Base-by-base conservation (phyloP, 1,139 yeast genomes). In the Spathaspora sp. region DNA sequence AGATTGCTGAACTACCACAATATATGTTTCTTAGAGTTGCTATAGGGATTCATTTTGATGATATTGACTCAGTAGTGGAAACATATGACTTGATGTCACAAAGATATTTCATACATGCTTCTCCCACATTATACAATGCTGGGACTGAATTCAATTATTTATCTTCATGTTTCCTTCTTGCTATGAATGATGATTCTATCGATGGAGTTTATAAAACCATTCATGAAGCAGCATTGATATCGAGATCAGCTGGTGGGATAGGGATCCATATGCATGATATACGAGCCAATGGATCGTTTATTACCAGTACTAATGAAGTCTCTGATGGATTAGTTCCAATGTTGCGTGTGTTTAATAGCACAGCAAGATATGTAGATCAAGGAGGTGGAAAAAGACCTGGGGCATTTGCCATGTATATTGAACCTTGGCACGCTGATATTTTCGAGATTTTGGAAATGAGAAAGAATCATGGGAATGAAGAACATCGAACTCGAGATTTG, bases 351-450 rank as follows among this genome's bases (percentile, higher is more conserved):
- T 80, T 80, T 62, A 80, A 80, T 57, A 74, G 78, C 56, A 79
- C 84, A 7, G 83, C 85, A 15, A 70, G 82, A 56, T 80, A 79
- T 54, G 85, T 80, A 24, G 84, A 80, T 53, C 85, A 80, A 58
- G 85, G 85, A 29, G 84, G 84, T 26, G 80, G 80, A 55, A 80
- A 80, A 60, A 61, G 85, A 53, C 85, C 85, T 0, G 84, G 85
- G 39, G 85, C 85, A 7, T 78, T 80, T 59, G 82, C 84, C n/a
- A 65, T 79, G 26, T 80, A 80, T 63, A 52, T 80, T 44, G 85
- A 80, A 55, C 84, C 85, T 41, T 80, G 85, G 85, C 85, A 80
- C 61, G 68, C 76, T 2, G 84, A 80, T 56, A 64, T 80, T 37
- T 75, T 78, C 57, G 80, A 76, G 37, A 72, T 80, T 50, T 58